phyloP scores from a whole-genome alignment of 208 protist genomes.

The Giardia muris region DNA sequence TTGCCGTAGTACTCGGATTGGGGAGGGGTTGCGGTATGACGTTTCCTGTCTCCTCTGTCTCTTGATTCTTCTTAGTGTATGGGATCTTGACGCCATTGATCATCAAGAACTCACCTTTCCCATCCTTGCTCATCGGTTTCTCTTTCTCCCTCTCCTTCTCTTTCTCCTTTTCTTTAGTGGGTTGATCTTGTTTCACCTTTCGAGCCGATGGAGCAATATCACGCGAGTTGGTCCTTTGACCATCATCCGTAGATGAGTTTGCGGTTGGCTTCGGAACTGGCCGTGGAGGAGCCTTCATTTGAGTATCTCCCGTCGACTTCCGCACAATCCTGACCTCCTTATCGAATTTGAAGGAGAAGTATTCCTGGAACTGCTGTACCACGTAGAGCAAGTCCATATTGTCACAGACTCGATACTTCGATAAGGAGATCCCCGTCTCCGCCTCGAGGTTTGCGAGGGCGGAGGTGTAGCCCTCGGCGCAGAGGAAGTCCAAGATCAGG shows the following conservation, averaged over 20 bases:
- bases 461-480: background rate
- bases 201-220: background rate
- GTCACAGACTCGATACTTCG: slow-evolving; percentile 5
- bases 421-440: background rate
- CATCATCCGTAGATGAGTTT: background rate
- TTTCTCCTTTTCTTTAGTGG: background rate
- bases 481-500: background rate
- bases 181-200: background rate
- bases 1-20: background rate
- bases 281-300: background rate
- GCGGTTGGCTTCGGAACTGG: background rate
- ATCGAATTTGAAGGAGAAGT: slow-evolving; percentile 22
- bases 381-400: slow-evolving; percentile 1
- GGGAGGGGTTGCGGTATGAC: background rate
- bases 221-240: background rate
- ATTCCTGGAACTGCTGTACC: background rate
- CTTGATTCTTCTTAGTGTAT: background rate
- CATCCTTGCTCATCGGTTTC: background rate
- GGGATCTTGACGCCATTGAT: background rate
- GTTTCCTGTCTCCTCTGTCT: background rate
- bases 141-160: no score
- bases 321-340: background rate
- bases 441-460: background rate
- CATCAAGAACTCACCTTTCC: background rate
- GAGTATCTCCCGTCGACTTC: background rate